Evolutionary conservation across 257 asterid genomes (phyloP).

Genomic region (Capsicum chinense): DNA sequence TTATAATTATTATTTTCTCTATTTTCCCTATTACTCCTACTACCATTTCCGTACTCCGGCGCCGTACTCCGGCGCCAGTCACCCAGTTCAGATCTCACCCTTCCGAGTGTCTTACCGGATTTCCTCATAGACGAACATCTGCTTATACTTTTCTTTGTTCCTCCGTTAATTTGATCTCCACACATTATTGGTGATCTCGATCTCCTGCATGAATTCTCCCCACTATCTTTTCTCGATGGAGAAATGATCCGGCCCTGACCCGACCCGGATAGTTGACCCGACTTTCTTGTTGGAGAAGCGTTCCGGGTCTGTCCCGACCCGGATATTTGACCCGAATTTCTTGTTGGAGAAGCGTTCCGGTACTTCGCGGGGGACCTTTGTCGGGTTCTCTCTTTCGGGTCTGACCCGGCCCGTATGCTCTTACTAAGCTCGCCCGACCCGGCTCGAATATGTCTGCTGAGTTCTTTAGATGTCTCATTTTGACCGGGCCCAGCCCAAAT

Average conservation of each 20-base stretch:
- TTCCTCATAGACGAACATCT: conserved; percentile 51
- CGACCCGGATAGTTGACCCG: conserved; percentile 57
- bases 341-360: conserved; percentile 40
- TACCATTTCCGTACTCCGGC: background rate
- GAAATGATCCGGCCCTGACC: conserved; percentile 44
- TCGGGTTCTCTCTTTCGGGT: conserved; percentile 31
- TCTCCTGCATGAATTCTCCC: conserved; percentile 61
- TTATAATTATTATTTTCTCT: conserved; percentile 13
- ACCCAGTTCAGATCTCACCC: conserved; percentile 56
- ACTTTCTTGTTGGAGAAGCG: conserved; percentile 52
- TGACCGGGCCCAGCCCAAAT: background rate
- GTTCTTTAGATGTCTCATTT: conserved; percentile 31
- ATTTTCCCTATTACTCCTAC: conserved; percentile 31
- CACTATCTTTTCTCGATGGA: conserved; percentile 52
- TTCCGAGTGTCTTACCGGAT: conserved; percentile 62
- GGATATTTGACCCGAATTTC: background rate
- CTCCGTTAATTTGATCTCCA: conserved; percentile 32
- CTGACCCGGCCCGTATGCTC: background rate
- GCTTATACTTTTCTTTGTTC: conserved; percentile 39
- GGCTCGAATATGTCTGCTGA: background rate
- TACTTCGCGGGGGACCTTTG: conserved; percentile 56
- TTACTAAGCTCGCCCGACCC: background rate
- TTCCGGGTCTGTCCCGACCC: background rate
- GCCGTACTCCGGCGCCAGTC: conserved; percentile 50
- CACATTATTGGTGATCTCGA: conserved; percentile 65